A percentile compares a stretch with the other conserved stretches of the same genome.
These are phyloP conservation scores for Barnettozyma sucrosica DNA, from an alignment of 805 yeast genomes.

Conservation along the genomic window DNA sequence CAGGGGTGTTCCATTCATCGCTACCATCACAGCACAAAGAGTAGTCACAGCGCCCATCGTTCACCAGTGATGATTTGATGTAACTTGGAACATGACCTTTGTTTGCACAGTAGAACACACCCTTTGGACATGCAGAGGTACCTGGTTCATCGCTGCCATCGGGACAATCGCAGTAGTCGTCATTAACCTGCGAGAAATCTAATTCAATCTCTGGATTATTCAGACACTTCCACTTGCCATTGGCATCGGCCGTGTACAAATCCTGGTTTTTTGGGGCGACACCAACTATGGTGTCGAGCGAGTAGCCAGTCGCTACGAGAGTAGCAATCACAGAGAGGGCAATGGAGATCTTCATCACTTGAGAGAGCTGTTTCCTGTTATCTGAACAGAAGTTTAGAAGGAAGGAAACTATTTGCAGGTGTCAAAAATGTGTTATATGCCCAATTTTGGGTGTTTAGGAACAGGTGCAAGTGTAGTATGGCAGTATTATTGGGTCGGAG, in stretches of 20 bases:
- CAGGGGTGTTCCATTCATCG: constrained; percentile 51
- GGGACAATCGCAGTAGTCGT: constrained; percentile 92
- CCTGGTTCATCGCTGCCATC: constrained; percentile 98
- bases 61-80: constrained; percentile 62
- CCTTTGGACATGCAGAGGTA: constrained; percentile 67
- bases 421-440: not conserved
- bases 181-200: constrained; percentile 63
- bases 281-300: constrained; percentile 12
- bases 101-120: constrained; percentile 69
- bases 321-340: constrained; percentile 1
- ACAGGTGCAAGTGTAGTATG: too few species aligned
- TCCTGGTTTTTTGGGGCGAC: constrained; percentile 26
- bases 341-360: constrained; percentile 2
- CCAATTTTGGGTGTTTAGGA: not conserved
- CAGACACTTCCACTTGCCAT: constrained; percentile 66
- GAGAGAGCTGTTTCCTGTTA: not conserved
- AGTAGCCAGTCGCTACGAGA: not conserved
- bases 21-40: constrained; percentile 90
- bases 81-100: constrained; percentile 58
- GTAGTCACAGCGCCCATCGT: constrained; percentile 91
- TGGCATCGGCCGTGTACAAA: constrained; percentile 45
- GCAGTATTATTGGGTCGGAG: not conserved
- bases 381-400: not conserved
- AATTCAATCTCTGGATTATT: constrained; percentile 58
- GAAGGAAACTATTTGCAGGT: not conserved